A percentile compares a stretch with the other conserved stretches of the same genome.
phyloP scores from a whole-genome alignment of 805 yeast species.

The Metschnikowia koreensis region DNA sequence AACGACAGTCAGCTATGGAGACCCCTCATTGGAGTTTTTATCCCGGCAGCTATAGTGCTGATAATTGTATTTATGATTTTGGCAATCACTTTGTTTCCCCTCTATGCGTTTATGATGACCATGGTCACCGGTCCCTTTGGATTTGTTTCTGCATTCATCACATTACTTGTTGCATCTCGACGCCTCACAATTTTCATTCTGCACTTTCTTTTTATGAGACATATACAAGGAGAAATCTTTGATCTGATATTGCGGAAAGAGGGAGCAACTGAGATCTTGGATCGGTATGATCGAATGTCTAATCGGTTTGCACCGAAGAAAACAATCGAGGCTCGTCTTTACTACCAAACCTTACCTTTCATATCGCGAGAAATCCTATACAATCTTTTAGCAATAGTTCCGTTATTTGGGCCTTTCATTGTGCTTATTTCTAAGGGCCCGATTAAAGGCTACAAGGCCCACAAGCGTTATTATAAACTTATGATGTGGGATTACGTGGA shows the following conservation, averaged over 20 bases:
- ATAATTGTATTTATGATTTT: constrained; percentile 33
- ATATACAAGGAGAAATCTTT: constrained; percentile 45
- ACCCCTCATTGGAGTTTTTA: constrained; percentile 38
- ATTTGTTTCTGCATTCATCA: constrained; percentile 42
- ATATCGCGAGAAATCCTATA: constrained; percentile 33
- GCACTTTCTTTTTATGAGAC: constrained; percentile 44
- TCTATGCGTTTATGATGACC: constrained; percentile 40
- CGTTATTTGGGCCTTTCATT: constrained; percentile 57
- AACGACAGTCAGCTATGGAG: constrained; percentile 47
- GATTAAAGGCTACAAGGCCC: constrained; percentile 50
- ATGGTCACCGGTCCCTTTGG: constrained; percentile 53
- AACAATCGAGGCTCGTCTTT: constrained; percentile 2
- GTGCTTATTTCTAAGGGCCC: constrained; percentile 54
- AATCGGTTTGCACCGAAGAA: not conserved
- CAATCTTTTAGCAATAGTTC: constrained; percentile 47
- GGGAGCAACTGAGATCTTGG: constrained; percentile 44
- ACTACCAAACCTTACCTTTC: constrained; percentile 20
- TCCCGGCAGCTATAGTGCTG: constrained; percentile 47
- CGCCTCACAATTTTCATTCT: constrained; percentile 43
- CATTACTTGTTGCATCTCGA: constrained; percentile 43
- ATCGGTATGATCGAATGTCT: constrained; percentile 13
- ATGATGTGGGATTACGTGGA: constrained; percentile 49
- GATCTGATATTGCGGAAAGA: constrained; percentile 48
- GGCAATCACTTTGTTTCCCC: constrained; percentile 43
- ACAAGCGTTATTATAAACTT: constrained; percentile 54